Evolutionary conservation across 306 rosid species (phyloP), one percentile per base, ranked within the genome.

Genomic region (Quercus agrifolia): DNA sequence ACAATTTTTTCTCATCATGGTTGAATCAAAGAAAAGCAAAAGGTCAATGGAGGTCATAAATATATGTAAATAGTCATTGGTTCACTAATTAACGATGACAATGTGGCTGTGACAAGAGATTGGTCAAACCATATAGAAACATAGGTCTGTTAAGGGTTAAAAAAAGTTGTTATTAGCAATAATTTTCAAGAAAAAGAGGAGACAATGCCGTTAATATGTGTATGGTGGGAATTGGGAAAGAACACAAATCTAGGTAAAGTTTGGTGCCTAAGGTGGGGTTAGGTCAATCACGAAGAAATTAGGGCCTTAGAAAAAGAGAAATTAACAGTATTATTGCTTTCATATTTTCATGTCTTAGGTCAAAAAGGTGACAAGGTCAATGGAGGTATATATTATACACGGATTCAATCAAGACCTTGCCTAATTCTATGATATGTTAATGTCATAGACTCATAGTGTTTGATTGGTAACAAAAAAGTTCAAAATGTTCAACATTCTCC

Each of bases 221-320:
- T 31, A 35, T 77, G 84, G 82, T 84, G 87, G 84, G 79, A 84
- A 80, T 73, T 77, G 82, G 59, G 82, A 73, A 80, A 77, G 84
- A 80, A 77, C 87, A 80, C 68, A 84, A 73, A 67, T 84, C 77
- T 80, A 80, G 82, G 84, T 62, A 67, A 58, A 76, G 73, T 80
- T 71, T 80, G 82, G 79, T 77, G 69, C 61, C 66, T 51, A 19
- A 78, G 83, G 78, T 84, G 83, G 76, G 74, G 81, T 84, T 57
- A 76, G 87, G 84, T 80, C 84, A 84, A 84, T 84, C 84, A 67
- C 82, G 82, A 84, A 77, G 82, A 84, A 84, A 66, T 80, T 77
- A 84, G 82, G 87, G 82, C 63, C 76, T 67, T 76, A 75, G 74
- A 49, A 77, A 74, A 75, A 66, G 87, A 80, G 74, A 58, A n/a